Evolutionary conservation across 2,329 filamentous ascomycete genomes (phyloP).

Genomic region (Fusarium decemcellulare): DNA sequence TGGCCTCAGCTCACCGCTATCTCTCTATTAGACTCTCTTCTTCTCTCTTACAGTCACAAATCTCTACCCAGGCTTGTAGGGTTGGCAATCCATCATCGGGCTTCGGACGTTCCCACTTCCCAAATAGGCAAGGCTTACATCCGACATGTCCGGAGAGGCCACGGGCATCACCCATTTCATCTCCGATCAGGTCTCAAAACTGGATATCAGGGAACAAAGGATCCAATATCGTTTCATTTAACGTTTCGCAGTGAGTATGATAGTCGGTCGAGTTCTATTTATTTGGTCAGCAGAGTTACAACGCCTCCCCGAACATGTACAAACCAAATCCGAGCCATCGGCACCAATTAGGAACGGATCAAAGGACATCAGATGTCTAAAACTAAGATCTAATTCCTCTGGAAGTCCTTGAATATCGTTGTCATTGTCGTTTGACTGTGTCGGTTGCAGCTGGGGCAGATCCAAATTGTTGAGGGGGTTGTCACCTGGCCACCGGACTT

Average conservation of each 20-base stretch:
- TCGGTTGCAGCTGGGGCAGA: not conserved
- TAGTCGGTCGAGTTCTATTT: not conserved
- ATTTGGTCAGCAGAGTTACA: not conserved
- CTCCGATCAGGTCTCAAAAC: not conserved
- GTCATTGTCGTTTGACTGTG: too few relatives aligned
- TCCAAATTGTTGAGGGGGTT: too few relatives aligned
- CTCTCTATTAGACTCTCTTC: too few relatives aligned
- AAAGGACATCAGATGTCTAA: not conserved
- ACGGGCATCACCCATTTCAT: not conserved
- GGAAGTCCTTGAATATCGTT: not conserved
- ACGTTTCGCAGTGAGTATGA: not conserved
- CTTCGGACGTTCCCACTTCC: constrained; percentile 24
- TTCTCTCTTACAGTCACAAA: not conserved
- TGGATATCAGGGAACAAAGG: not conserved
- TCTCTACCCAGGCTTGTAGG: not conserved
- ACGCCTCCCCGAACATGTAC: not conserved
- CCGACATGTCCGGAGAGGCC: constrained; percentile 21
- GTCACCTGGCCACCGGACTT: not conserved
- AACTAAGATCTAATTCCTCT: not conserved
- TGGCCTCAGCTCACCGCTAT: too few relatives aligned
- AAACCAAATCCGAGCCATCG: constrained; percentile 5
- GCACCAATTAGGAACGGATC: not conserved
- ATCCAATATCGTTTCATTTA: not conserved
- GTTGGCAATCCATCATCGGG: not conserved
- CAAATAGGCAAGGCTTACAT: constrained; percentile 18